These are phyloP conservation scores for Syncephalis fuscata DNA, from an alignment of 371 early-diverging fungal genomes.

Conservation along the genomic window DNA sequence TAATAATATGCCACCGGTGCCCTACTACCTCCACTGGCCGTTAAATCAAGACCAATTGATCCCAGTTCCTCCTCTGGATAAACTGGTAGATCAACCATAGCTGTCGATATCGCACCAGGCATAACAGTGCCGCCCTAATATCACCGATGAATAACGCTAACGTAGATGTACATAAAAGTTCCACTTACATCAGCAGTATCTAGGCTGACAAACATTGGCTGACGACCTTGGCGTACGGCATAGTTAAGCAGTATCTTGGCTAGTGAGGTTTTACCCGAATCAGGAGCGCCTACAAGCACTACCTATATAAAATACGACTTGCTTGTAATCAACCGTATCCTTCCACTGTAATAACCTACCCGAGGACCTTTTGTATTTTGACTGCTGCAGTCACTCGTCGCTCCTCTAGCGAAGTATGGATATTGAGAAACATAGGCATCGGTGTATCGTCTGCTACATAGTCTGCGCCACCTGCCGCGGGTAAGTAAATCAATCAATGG, in stretches of 20 bases:
- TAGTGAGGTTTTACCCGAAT: constrained; percentile 82
- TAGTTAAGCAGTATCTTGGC: constrained; percentile 72
- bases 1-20: constrained; percentile 81
- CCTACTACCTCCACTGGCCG: constrained; percentile 41
- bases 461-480: constrained; percentile 54
- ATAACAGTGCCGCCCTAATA: constrained; percentile 61
- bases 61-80: constrained; percentile 80
- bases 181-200: constrained; percentile 55
- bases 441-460: constrained; percentile 89
- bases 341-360: constrained; percentile 18
- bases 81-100: constrained; percentile 48
- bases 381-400: constrained; percentile 35
- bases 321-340: no score
- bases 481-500: constrained; percentile 15
- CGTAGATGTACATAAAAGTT: no score
- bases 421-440: constrained; percentile 75
- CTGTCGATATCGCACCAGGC: constrained; percentile 75
- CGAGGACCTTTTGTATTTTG: constrained; percentile 39
- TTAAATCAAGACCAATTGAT: constrained; percentile 44
- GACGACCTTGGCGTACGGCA: constrained; percentile 50
- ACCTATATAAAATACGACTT: constrained; percentile 20
- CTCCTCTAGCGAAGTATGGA: constrained; percentile 76
- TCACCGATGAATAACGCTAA: not conserved
- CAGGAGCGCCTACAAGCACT: constrained; percentile 76
- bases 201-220: constrained; percentile 69